Evolutionary conservation across 306 rosid species (phyloP), one percentile per base, ranked within the genome.

Genomic region (Quillaja saponaria): DNA sequence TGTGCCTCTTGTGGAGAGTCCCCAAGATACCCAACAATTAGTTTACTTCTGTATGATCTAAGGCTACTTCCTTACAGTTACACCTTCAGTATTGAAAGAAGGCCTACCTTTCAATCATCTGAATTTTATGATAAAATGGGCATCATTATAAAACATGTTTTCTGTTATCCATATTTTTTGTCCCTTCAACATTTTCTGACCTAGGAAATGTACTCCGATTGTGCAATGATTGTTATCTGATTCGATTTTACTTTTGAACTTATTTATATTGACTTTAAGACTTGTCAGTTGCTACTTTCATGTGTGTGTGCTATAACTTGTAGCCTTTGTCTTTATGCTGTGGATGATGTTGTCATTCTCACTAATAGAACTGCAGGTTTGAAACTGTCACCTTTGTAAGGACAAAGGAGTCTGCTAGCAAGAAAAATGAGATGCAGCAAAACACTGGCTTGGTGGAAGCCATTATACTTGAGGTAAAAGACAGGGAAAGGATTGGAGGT

Each of bases 371-470:
- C 74, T 72, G 63, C 79, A 87, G 95, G 77, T 90, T 85, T 58
- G 95, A 87, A 49, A 20, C 78, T 5, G 76, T 90, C 7, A 74
- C 83, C 40, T 91, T 91, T 62, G 71, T 79, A 61, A 76, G 97
- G 66, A 85, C 95, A 0, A 75, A 68, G 40, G 89, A 80, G 65
- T 83, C 85, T 7, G 83, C 91, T 2, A 58, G 17, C 62, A 61
- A 35, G 63, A 71, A 66, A 42, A 60, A 71, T 56, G 75, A 17
- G 31, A 91, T 87, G 97, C 95, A 83, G 75, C 87, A 68, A 63
- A 72, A 75, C 77, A 80, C 96, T 31, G 97, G 97, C 3, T 63
- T 91, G 64, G 87, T 91, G 42, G 97, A 91, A 73, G 89, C 96
- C 17, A 91, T 91, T 34, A 66, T 87, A 34, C 76, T 91, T 3